phyloP scores from a whole-genome alignment of 2,329 filamentous ascomycete genomes.

The Botrytis galanthina region DNA sequence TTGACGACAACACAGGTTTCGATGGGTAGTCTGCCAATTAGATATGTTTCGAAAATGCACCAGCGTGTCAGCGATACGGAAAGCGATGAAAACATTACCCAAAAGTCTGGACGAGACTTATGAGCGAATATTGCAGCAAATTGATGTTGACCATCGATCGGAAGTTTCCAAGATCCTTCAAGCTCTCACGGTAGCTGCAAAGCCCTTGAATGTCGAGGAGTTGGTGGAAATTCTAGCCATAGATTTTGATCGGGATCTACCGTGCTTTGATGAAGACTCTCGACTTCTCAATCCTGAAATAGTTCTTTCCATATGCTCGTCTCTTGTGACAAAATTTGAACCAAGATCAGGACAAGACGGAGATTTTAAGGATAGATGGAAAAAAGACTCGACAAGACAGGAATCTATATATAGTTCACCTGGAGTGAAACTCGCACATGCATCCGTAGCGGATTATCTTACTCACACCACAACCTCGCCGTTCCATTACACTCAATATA shows the following conservation, averaged over 20 bases:
- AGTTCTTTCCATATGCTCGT: conserved; percentile 27
- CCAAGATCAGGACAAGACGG: background rate
- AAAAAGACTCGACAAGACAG: background rate
- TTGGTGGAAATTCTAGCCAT: conserved; percentile 37
- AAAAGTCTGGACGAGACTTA: conserved; percentile 40
- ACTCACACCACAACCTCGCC: conserved; percentile 21
- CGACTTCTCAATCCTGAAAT: conserved; percentile 40
- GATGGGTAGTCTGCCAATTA: conserved; percentile 41
- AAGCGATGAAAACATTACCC: conserved; percentile 39
- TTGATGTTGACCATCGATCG: conserved; percentile 26
- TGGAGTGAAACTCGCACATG: conserved; percentile 28
- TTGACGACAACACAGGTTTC: conserved; percentile 36
- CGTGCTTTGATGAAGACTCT: conserved; percentile 38
- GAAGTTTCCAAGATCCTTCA: conserved; percentile 31
- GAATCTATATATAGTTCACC: background rate
- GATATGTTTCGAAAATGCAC: conserved; percentile 32
- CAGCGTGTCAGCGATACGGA: conserved; percentile 29
- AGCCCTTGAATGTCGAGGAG: conserved; percentile 32
- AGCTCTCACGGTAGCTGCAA: conserved; percentile 30
- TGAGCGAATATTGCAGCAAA: conserved; percentile 37
- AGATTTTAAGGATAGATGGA: background rate
- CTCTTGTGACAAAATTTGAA: conserved; percentile 23
- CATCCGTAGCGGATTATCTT: conserved; percentile 30
- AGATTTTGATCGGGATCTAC: conserved; percentile 29
- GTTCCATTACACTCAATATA: conserved; percentile 25